Evolutionary conservation across 2,329 filamentous ascomycete species (phyloP).

Genomic region (Beauveria brongniartii): DNA sequence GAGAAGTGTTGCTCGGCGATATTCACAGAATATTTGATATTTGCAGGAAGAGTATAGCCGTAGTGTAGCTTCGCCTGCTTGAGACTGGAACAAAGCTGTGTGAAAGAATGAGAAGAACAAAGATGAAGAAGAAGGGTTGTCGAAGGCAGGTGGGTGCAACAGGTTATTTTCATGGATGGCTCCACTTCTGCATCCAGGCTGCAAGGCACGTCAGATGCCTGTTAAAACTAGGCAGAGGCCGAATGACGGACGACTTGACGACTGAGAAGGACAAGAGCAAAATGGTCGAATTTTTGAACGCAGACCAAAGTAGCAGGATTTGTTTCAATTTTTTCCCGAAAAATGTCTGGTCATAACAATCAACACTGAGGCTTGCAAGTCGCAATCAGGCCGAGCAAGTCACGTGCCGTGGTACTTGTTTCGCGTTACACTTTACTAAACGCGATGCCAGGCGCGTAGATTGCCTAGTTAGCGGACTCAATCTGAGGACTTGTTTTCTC

Average conservation of each 20-base stretch:
- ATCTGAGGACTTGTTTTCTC: neutral
- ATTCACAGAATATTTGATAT: neutral
- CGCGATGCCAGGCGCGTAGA: slow-evolving; percentile 9
- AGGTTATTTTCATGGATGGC: neutral
- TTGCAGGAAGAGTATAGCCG: neutral
- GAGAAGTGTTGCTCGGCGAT: neutral
- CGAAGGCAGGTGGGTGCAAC: neutral
- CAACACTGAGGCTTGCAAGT: neutral
- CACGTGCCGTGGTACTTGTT: slow-evolving; percentile 23
- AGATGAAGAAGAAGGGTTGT: neutral
- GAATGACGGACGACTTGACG: neutral
- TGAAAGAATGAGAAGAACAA: neutral
- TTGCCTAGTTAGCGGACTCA: neutral
- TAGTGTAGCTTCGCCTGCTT: neutral
- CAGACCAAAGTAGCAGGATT: too few species aligned
- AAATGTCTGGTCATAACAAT: neutral
- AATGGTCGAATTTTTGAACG: neutral
- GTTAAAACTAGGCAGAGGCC: neutral
- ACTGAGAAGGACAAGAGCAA: neutral
- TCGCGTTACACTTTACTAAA: slow-evolving; percentile 19
- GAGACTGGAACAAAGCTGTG: neutral
- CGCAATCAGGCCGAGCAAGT: neutral
- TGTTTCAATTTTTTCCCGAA: too few species aligned
- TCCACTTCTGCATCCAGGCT: slow-evolving; percentile 8
- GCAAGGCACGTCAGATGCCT: slow-evolving; percentile 1